Evolutionary conservation across 2,329 filamentous ascomycete genomes (phyloP), one percentile per base, ranked within the genome.

Genomic region (Fusarium sp.): DNA sequence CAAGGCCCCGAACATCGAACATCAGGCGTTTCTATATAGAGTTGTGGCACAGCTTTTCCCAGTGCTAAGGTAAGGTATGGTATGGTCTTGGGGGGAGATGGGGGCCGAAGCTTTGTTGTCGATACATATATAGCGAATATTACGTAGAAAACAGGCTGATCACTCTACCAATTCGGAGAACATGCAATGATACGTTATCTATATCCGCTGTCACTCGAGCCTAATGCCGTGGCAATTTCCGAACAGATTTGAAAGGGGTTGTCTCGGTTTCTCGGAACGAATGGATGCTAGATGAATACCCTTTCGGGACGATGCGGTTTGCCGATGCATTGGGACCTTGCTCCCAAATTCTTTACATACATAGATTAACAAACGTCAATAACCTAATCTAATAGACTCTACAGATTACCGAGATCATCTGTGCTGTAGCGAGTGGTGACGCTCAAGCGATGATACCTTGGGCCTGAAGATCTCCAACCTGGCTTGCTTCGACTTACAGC

Each of bases 21-120:
- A 52, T 57, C 60, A 43, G 61, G 23, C 37, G 25, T 56, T 42
- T 25, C 23, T 69, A 8, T 35, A 38, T 37, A 56, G 32, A 50
- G 30, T 50, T 67, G 69, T 68, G 66, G 66, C 70, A 71, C 70
- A 57, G 60, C 42, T 47, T 53, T 43, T 64, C 23, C n/a, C 25
- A 30, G 40, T 37, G n/a, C n/a, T 32, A 35, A 35, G 21, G 38
- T 13, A 40, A 13, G 47, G 28, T 12, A 44, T 25, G 37, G 37
- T 43, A 33, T 47, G 23, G 28, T 50, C 25, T 49, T 38, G 40
- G 25, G 40, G 32, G 47, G 60, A 35, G 25, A 59, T 69, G 65
- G 65, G 66, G 59, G 53, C 43, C 67, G 21, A 40, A 40, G 50
- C 50, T n/a, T 38, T 54, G 50, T n/a, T 47, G 46, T 44, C 25